Base-by-base conservation (phyloP, 345 rosid species). In the Capsella bursapastoris region DNA sequence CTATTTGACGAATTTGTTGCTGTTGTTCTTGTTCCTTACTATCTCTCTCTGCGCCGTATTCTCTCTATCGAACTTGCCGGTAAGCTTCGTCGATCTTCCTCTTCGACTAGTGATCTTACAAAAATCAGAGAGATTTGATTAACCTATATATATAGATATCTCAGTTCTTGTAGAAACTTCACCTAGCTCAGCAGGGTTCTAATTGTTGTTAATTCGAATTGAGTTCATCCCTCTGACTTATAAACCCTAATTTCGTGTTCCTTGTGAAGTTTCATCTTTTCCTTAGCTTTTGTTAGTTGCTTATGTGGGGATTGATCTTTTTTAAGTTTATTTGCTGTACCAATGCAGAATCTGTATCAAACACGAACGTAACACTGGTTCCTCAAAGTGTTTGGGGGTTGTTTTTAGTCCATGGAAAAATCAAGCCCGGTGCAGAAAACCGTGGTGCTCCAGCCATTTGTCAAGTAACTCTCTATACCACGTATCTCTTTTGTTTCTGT, bases 381-480 rank as follows among this genome's bases (percentile, higher is more conserved):
- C 45, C 10, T 72, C 10, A 8, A 14, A 44, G 70, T 64, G 60
- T 60, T 68, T 53, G 5, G 25, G 52, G 37, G 45, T 35, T 35
- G 38, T 22, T 22, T 22, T 22, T 22, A 15, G 8, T 43, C 72
- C 38, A 77, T 77, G 80, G 80, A 77, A 8, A 77, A 31, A 57
- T 57, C 71, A 49, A 22, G 5, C 60, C 55, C 76, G 0, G 68
- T 72, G 29, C 69, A 45, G 49, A 72, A 55, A 66, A 67, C 81
- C 13, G 73, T 78, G 51, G 77, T 78, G 65, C 64, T 67, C n/a
- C 68, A 78, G 74, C 81, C 81, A 8, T 78, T 78, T 66, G 25
- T 66, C 65, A 78, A 73, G 81, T 77, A 71, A 40, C 40, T 40
- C 68, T 50, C 49, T 64, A 0, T 71, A 8, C 53, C 52, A 18